Evolutionary conservation across 371 early-diverging fungal genomes (phyloP).

Genomic region (Vairimorpha necatrix): DNA sequence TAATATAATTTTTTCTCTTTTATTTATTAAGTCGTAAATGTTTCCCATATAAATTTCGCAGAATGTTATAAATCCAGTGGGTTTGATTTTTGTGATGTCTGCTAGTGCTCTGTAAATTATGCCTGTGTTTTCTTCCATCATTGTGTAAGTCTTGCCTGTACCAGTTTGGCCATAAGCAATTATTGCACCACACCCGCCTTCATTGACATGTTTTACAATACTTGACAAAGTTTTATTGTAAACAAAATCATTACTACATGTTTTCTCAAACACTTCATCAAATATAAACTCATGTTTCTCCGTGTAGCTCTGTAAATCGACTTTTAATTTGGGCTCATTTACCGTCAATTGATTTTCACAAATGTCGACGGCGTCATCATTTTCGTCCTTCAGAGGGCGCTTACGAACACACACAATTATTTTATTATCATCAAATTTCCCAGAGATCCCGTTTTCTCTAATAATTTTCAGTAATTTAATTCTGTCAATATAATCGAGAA

Average conservation of each 20-base stretch:
- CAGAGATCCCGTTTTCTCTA: background rate
- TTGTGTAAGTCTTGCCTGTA: constrained; percentile 93
- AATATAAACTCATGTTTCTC: constrained; percentile 85
- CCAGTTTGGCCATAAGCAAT: constrained; percentile 98
- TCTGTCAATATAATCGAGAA: background rate
- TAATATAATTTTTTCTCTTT: constrained; percentile 27
- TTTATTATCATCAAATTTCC: constrained; percentile 7
- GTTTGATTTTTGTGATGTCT: constrained; percentile 51
- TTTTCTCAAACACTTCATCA: constrained; percentile 84
- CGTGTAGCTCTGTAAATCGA: constrained; percentile 80
- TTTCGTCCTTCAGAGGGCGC: constrained; percentile 33
- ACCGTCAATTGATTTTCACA: constrained; percentile 37
- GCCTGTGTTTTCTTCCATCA: constrained; percentile 68
- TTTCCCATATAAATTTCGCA: constrained; percentile 50
- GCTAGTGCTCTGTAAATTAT: constrained; percentile 55
- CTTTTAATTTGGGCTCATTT: constrained; percentile 68
- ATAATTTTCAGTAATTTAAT: background rate
- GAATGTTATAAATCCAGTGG: constrained; percentile 25
- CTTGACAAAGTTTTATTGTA: constrained; percentile 81
- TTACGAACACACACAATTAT: constrained; percentile 58
- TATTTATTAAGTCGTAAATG: constrained; percentile 37
- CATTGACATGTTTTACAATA: constrained; percentile 81
- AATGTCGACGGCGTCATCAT: constrained; percentile 37
- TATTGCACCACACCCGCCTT: constrained; percentile 89
- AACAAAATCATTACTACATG: constrained; percentile 74